These are phyloP conservation scores for Exophiala mesophila DNA, from an alignment of 2,329 filamentous ascomycete genomes.

Conservation along the genomic window DNA sequence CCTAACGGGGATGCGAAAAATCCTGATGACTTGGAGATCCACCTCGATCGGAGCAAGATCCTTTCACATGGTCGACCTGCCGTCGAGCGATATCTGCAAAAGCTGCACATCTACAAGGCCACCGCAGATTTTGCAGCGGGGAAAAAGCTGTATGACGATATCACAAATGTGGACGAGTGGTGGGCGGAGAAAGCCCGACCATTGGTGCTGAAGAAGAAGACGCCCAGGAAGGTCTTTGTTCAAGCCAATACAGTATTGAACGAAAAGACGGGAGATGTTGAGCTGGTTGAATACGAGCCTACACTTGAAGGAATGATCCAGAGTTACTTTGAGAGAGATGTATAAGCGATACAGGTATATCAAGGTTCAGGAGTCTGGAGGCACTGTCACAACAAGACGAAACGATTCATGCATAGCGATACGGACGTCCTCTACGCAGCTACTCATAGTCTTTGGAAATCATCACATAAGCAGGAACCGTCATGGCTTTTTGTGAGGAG, in stretches of 20 bases:
- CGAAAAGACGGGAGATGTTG: conserved; percentile 63
- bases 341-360: conserved; percentile 33
- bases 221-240: conserved; percentile 70
- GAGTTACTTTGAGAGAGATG: conserved; percentile 64
- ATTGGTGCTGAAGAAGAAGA: conserved; percentile 56
- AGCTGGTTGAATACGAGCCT: conserved; percentile 79
- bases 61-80: conserved; percentile 74
- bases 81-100: conserved; percentile 81
- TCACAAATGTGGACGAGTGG: conserved; percentile 79
- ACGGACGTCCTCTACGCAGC: too few species aligned
- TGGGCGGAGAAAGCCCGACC: conserved; percentile 74
- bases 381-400: background rate
- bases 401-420: background rate
- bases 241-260: conserved; percentile 82
- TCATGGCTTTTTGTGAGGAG: conserved; percentile 1
- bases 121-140: conserved; percentile 78
- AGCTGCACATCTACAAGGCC: conserved; percentile 86
- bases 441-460: too few species aligned
- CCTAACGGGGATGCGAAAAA: conserved; percentile 50
- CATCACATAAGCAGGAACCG: too few species aligned
- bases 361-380: too few species aligned
- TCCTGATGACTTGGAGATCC: conserved; percentile 75
- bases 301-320: conserved; percentile 74
- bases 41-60: conserved; percentile 81
- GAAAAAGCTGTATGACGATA: conserved; percentile 73